phyloP scores from a whole-genome alignment of 768 basidiomycete genomes.

The Tulasnella sp. region DNA sequence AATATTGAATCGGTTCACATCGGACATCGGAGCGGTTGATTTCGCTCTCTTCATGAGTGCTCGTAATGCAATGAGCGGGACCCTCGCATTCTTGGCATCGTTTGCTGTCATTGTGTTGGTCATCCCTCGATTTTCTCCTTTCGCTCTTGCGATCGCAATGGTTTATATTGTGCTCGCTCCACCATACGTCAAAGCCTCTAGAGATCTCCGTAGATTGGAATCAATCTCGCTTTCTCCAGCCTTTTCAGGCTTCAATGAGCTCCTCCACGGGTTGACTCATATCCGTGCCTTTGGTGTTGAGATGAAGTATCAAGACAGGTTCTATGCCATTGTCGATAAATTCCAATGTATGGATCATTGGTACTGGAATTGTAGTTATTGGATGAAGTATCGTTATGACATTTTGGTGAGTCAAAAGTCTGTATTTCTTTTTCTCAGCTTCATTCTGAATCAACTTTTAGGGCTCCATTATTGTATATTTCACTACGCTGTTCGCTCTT shows the following conservation, averaged over 20 bases:
- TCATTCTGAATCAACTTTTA: conserved; percentile 25
- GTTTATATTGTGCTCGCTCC: conserved; percentile 52
- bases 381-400: conserved; percentile 65
- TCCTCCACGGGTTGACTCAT: conserved; percentile 51
- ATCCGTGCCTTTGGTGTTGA: conserved; percentile 65
- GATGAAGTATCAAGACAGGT: conserved; percentile 46
- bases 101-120: conserved; percentile 50
- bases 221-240: conserved; percentile 55
- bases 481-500: conserved; percentile 56
- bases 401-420: conserved; percentile 26
- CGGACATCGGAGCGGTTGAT: conserved; percentile 66
- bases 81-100: conserved; percentile 49
- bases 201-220: conserved; percentile 56
- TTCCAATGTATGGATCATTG: conserved; percentile 62
- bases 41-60: conserved; percentile 45
- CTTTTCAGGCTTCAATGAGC: conserved; percentile 60
- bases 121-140: conserved; percentile 51
- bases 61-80: conserved; percentile 40
- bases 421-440: not conserved
- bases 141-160: conserved; percentile 55
- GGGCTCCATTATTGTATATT: conserved; percentile 56
- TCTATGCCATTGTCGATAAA: conserved; percentile 44
- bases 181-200: conserved; percentile 44
- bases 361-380: conserved; percentile 50
- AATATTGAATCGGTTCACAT: conserved; percentile 67